Conservation (phyloP, 768 basidiomycete genomes). For the Serendipita sp. region DNA sequence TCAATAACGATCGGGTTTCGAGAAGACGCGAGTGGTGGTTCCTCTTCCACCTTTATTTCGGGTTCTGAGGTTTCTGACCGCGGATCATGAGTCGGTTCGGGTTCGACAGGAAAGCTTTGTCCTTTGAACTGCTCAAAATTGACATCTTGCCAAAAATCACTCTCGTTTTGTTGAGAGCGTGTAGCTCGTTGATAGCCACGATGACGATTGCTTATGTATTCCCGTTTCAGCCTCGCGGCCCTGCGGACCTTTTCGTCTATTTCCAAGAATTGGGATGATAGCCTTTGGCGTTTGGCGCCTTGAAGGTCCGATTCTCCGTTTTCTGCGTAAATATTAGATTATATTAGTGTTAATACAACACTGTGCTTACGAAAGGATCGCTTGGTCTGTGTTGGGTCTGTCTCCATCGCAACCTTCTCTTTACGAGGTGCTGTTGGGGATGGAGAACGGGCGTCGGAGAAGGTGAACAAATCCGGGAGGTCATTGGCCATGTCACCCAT, state of each 20-base stretch:
- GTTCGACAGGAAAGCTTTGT: not conserved
- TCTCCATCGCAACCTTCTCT: not conserved
- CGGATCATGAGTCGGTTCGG: not conserved
- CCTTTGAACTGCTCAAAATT: not conserved
- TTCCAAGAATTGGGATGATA: not conserved
- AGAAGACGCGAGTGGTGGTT: not conserved
- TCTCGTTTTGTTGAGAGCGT: not conserved
- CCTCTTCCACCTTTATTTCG: not conserved
- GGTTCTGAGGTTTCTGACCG: not conserved
- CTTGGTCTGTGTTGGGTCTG: not conserved
- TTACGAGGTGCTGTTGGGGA: not conserved
- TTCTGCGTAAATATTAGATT: not conserved
- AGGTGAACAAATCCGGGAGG: not conserved
- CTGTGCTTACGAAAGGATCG: not conserved
- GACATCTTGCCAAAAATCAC: slow-evolving; percentile 3
- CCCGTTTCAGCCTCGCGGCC: not conserved
- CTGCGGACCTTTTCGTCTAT: not conserved
- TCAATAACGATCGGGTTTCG: not conserved
- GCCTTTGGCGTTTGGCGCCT: not conserved
- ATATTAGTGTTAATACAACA: not conserved
- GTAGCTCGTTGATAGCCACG: not conserved
- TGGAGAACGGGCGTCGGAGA: not conserved
- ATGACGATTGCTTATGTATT: not conserved
- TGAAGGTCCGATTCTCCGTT: not conserved
- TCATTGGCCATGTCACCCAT: not conserved